Conservation (phyloP, 2,329 filamentous ascomycete genomes). For the Aspergillus proliferans region DNA sequence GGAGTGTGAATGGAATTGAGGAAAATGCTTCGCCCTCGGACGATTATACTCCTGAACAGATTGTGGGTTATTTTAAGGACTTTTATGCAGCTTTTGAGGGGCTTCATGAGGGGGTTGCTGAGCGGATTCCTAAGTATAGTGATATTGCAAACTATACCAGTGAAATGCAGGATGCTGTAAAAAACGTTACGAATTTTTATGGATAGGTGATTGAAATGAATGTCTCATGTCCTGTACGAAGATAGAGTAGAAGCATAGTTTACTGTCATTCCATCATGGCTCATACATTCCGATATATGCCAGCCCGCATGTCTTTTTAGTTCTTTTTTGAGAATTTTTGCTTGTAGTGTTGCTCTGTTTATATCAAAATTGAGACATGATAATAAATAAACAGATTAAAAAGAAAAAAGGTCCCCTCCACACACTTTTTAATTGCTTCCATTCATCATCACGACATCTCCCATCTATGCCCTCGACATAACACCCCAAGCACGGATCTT, state of each 20-base stretch:
- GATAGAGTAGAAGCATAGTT: background rate
- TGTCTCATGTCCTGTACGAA: too few relatives aligned
- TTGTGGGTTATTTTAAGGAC: too few relatives aligned
- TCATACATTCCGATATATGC: slow-evolving; percentile 38
- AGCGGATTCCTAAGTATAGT: too few relatives aligned
- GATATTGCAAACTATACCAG: too few relatives aligned
- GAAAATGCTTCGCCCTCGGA: too few relatives aligned
- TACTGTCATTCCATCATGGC: slow-evolving; percentile 28
- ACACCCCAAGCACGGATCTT: slow-evolving; percentile 97
- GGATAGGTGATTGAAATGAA: too few relatives aligned
- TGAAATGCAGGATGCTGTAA: too few relatives aligned
- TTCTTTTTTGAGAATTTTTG: slow-evolving; percentile 8
- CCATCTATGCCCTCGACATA: slow-evolving; percentile 77
- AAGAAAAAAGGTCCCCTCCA: slow-evolving; percentile 14
- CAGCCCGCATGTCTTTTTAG: slow-evolving; percentile 28
- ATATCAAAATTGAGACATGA: slow-evolving; percentile 9
- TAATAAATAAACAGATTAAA: slow-evolving; percentile 5
- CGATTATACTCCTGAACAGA: too few relatives aligned
- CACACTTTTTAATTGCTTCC: slow-evolving; percentile 13
- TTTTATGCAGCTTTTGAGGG: too few relatives aligned
- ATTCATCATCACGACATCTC: slow-evolving; percentile 13
- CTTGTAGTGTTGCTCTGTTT: background rate
- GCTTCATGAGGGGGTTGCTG: too few relatives aligned
- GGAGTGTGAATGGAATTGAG: too few relatives aligned
- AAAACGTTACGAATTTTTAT: too few relatives aligned